A percentile compares a stretch with the other conserved stretches of the same genome.
Conservation (phyloP, 805 yeast species). For the Candida silvatica region DNA sequence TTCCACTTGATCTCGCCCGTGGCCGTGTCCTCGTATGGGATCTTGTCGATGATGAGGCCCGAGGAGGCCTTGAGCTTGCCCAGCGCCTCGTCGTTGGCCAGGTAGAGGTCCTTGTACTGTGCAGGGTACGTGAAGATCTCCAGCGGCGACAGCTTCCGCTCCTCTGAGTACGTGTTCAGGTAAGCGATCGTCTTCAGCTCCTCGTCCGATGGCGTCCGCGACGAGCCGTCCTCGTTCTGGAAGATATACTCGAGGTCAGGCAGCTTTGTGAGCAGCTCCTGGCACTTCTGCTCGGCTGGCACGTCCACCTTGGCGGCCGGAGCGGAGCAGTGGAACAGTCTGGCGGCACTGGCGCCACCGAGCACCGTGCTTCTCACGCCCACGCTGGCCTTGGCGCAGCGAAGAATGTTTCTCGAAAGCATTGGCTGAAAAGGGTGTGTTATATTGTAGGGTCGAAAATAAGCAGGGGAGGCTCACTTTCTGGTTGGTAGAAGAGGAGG, state of each 20-base stretch:
- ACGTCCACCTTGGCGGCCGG: conserved; percentile 8
- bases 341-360: neutral
- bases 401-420: conserved; percentile 1
- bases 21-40: conserved; percentile 72
- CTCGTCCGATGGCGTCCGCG: conserved; percentile 57
- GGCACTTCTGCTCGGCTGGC: conserved; percentile 46
- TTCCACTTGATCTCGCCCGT: conserved; percentile 78
- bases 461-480: no score
- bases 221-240: conserved; percentile 69
- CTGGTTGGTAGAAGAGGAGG: no score
- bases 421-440: no score
- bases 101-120: conserved; percentile 43
- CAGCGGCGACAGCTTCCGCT: conserved; percentile 42
- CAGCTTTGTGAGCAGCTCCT: conserved; percentile 50
- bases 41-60: conserved; percentile 68
- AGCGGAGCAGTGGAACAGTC: conserved; percentile 6
- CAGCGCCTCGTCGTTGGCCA: conserved; percentile 56
- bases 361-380: neutral
- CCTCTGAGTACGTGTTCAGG: conserved; percentile 50
- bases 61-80: conserved; percentile 46
- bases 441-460: neutral
- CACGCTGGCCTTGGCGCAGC: neutral
- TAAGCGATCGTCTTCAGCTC: conserved; percentile 70
- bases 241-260: conserved; percentile 61
- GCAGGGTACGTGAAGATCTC: conserved; percentile 41